phyloP scores from a whole-genome alignment of 768 basidiomycete genomes.

The Hypholoma fasciculare region DNA sequence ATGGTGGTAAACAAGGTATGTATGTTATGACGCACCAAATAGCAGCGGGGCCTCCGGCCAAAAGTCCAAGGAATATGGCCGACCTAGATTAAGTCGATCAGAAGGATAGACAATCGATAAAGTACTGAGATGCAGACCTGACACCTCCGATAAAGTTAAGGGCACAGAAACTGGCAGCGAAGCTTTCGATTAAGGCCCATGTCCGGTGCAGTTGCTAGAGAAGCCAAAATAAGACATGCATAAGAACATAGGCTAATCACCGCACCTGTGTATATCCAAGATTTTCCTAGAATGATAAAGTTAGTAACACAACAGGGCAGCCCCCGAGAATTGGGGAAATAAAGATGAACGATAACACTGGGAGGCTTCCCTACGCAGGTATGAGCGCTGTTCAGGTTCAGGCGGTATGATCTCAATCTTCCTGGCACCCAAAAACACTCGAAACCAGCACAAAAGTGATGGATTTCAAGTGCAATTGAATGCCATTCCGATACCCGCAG shows the following conservation, averaged over 20 bases:
- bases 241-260: not conserved
- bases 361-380: slow-evolving; percentile 98
- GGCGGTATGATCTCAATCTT: slow-evolving; percentile 97
- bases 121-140: slow-evolving; percentile 42
- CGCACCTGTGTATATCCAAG: slow-evolving; percentile 82
- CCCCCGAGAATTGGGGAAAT: slow-evolving; percentile 38
- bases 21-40: slow-evolving; percentile 55
- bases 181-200: slow-evolving; percentile 83
- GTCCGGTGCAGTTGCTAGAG: slow-evolving; percentile 80
- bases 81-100: slow-evolving; percentile 45
- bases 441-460: slow-evolving; percentile 19
- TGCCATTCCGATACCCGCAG: slow-evolving; percentile 84
- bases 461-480: slow-evolving; percentile 20
- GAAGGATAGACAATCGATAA: slow-evolving; percentile 1
- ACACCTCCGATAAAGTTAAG: slow-evolving; percentile 90
- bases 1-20: not conserved
- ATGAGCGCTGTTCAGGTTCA: slow-evolving; percentile 97
- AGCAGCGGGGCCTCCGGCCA: slow-evolving; percentile 86
- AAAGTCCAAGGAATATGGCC: slow-evolving; percentile 76
- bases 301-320: slow-evolving; percentile 46
- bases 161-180: slow-evolving; percentile 87
- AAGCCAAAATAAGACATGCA: slow-evolving; percentile 3
- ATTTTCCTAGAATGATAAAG: slow-evolving; percentile 51
- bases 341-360: slow-evolving; percentile 58
- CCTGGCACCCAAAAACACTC: slow-evolving; percentile 24